These are phyloP conservation scores for Claviceps sp. DNA, from an alignment of 2,329 filamentous ascomycete species.

Conservation along the genomic window DNA sequence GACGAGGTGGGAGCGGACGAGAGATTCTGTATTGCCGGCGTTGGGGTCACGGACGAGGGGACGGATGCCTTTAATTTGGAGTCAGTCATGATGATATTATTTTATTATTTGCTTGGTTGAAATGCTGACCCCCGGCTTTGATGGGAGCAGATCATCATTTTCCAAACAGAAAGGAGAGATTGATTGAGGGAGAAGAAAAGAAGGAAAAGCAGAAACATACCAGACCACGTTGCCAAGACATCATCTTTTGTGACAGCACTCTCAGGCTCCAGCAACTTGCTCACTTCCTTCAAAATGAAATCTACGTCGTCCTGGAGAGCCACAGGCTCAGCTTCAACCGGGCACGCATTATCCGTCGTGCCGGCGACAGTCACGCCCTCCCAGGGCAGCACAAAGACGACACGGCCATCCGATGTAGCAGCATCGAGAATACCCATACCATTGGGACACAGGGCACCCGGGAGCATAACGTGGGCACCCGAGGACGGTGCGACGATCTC, in stretches of 20 bases:
- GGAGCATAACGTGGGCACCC: constrained; percentile 72
- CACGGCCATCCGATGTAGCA: constrained; percentile 68
- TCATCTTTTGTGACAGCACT: constrained; percentile 62
- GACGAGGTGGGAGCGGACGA: constrained; percentile 71
- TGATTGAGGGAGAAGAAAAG: not conserved
- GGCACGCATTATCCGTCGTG: constrained; percentile 63
- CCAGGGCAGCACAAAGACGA: constrained; percentile 82
- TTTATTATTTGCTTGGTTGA: too few relatives aligned
- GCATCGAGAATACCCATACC: constrained; percentile 77
- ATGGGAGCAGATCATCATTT: too few relatives aligned
- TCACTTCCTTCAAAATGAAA: constrained; percentile 69
- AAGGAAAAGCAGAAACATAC: constrained; percentile 26
- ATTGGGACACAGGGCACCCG: constrained; percentile 63
- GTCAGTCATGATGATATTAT: too few relatives aligned
- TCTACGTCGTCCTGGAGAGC: constrained; percentile 66
- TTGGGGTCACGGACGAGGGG: constrained; percentile 71
- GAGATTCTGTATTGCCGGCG: constrained; percentile 67
- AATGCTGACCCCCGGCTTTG: too few relatives aligned
- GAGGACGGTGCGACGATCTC: constrained; percentile 70
- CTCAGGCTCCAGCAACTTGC: constrained; percentile 61
- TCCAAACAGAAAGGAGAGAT: too few relatives aligned
- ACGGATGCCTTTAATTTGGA: constrained; percentile 39
- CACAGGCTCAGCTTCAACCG: constrained; percentile 54
- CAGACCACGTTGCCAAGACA: constrained; percentile 71
- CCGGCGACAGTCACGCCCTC: constrained; percentile 77